Base-by-base conservation (phyloP, 192 early-diverging fungal species). In the Coemansia sp. region DNA sequence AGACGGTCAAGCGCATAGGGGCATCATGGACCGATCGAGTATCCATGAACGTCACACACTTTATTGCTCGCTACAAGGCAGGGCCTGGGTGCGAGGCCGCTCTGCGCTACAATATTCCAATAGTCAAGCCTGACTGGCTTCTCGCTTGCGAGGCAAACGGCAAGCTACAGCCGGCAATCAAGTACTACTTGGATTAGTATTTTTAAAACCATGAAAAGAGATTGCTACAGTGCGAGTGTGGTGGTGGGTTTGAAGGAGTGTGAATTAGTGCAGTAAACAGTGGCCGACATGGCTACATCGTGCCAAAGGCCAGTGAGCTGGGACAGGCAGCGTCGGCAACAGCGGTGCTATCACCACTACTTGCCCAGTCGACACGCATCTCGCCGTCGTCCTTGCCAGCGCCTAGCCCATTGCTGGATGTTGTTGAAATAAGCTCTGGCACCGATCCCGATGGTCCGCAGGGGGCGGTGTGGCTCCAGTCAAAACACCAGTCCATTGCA, bases 81-180 rank as follows among this genome's bases (percentile, higher is more conserved):
- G 96, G 96, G 39, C 77, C 91, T 25, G 93, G 93, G 61, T 98
- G 93, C 77, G 93, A 96, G 58, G 87, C 88, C 7, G 96, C 98
- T 0, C 69, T 93, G 73, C 90, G 92, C 58, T 87, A 88, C 78
- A 97, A 94, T 68, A 96, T 98, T 73, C 98, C 98, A 17, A 87
- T 96, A 70, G 96, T 98, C 36, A 94, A 89, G 50, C 94, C 95
- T 19, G 94, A 97, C 74, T 99, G 96, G 91, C 80, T 99, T 63
- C 87, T 94, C 39, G 92, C 92, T 15, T 98, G 96, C 77, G 93
- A 96, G 66, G 85, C 87, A 61, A 90, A 94, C 64, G 89, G 90
- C 64, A 95, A 95, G 75, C 87, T 99, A 14, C 96, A 98, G 85
- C 85, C 85, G 5, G 85, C 85, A 2, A 83, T 83, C 36, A 77